Evolutionary conservation across 2,329 filamentous ascomycete genomes (phyloP), one percentile per base, ranked within the genome.

Genomic region (Cyanodermella asteris): DNA sequence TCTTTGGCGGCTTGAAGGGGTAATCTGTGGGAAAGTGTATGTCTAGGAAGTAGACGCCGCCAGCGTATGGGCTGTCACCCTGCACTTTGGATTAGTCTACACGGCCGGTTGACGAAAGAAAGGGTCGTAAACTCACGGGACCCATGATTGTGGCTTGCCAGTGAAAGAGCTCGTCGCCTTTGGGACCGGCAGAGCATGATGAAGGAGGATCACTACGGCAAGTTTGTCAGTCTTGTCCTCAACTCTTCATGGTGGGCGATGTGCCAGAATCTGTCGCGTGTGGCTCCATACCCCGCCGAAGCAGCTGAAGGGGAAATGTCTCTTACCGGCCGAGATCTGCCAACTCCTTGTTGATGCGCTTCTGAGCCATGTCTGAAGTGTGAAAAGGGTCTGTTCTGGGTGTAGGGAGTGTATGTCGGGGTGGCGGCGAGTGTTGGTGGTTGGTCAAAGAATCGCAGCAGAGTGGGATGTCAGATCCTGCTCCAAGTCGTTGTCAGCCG

Each of bases 111-210:
- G 25, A 27, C 20, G 30, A 34, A 22, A 23, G 35, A 38, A 38
- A 44, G 33, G 30, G 40, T 5, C 21, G 26, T 28, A 32, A 30
- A 70, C 78, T 70, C 71, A 91, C 80, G 51, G 87, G 87, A 56
- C 87, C 87, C 87, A 97, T 97, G 52, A 97, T 97, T 26, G 87
- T 97, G 45, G 87, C 87, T 72, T 97, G 87, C 87, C 87, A 97
- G 71, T 94, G 87, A 51, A 97, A 97, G 70, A 97, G 56, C 62
- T 97, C 87, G 62, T 94, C 84, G 53, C 82, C 82, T 46, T 90
- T 73, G 40, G 87, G 87, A 38, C 87, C 87, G 44, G 87, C 87
- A 50, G 84, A 94, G 71, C 87, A 97, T 41, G 84, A 94, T 31
- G 87, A 94, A 47, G 87, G 87, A 50, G 87, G 87, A 53, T 97